Percentiles rank a stretch among this genome's conserved stretches.
Evolutionary conservation across 108 stramenopile species (phyloP).

Genomic region (Cyclotella atomus): DNA sequence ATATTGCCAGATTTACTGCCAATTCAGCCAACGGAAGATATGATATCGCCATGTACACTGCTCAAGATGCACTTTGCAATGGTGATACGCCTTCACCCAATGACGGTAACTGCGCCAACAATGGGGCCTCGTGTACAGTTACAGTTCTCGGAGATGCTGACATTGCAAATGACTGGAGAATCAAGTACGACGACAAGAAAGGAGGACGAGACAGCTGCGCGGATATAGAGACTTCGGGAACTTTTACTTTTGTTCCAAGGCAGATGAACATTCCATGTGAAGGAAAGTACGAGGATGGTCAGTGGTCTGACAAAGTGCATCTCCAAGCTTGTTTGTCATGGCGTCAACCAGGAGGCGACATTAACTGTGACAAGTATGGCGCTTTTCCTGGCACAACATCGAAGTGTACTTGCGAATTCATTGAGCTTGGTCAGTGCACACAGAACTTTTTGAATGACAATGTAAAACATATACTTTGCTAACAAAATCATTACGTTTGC

Average conservation of each 20-base stretch:
- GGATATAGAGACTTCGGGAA: background rate
- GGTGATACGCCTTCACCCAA: background rate
- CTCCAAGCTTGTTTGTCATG: slow-evolving; percentile 11
- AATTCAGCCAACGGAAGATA: background rate
- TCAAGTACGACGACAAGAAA: background rate
- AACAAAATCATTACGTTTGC: too few species aligned
- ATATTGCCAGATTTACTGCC: background rate
- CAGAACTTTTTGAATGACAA: too few species aligned
- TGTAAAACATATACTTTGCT: too few species aligned
- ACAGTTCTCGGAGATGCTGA: background rate
- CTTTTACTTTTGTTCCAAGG: background rate
- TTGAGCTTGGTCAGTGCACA: background rate
- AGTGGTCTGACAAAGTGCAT: slow-evolving; percentile 1
- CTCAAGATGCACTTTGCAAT: background rate
- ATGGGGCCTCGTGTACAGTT: background rate
- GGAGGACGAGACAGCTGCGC: background rate
- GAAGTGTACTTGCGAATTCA: slow-evolving; percentile 4
- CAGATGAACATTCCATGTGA: slow-evolving; percentile 1
- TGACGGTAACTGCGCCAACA: slow-evolving; percentile 4
- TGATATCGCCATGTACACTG: slow-evolving; percentile 17
- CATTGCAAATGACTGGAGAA: background rate
- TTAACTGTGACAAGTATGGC: slow-evolving; percentile 12
- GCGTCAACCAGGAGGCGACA: slow-evolving; percentile 14
- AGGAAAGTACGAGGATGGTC: slow-evolving; percentile 6
- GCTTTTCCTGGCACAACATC: slow-evolving; percentile 14